These are phyloP conservation scores for Fragilaria crotonensis DNA, from an alignment of 108 stramenopile genomes.

Conservation along the genomic window DNA sequence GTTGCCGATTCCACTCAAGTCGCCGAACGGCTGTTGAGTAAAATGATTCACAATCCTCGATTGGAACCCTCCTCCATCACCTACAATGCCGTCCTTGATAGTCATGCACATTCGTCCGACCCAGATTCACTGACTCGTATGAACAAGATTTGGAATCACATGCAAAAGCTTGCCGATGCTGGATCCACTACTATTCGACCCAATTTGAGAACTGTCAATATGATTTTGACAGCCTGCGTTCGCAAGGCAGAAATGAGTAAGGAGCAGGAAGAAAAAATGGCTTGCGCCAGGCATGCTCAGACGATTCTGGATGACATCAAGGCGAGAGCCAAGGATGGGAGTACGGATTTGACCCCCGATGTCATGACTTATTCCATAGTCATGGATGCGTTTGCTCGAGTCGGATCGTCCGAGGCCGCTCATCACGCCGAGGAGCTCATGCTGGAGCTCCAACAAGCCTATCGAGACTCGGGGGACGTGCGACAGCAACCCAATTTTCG, in stretches of 20 bases:
- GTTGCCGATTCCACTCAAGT: slow-evolving; percentile 14
- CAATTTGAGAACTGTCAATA: slow-evolving; percentile 20
- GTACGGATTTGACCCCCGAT: slow-evolving; percentile 36
- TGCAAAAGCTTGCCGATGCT: slow-evolving; percentile 15
- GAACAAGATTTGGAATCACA: slow-evolving; percentile 21
- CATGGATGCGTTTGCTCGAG: slow-evolving; percentile 44
- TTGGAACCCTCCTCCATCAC: slow-evolving; percentile 40
- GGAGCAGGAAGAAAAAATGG: not conserved
- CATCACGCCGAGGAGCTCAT: slow-evolving; percentile 31
- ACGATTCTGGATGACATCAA: slow-evolving; percentile 9
- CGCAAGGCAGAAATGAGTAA: no score
- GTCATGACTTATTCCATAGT: slow-evolving; percentile 42
- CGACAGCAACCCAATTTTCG: slow-evolving; percentile 15
- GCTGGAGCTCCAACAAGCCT: slow-evolving; percentile 28
- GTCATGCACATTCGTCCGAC: slow-evolving; percentile 38
- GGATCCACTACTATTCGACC: slow-evolving; percentile 6
- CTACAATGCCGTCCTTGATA: slow-evolving; percentile 57
- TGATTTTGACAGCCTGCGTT: slow-evolving; percentile 21
- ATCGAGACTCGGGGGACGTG: slow-evolving; percentile 17
- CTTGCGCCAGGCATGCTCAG: slow-evolving; percentile 34
- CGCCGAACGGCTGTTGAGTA: slow-evolving; percentile 20
- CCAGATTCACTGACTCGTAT: slow-evolving; percentile 17
- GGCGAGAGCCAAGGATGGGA: slow-evolving; percentile 9
- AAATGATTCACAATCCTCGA: slow-evolving; percentile 10
- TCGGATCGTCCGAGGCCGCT: slow-evolving; percentile 23